phyloP scores from a whole-genome alignment of 768 basidiomycete genomes.

The Strobilomyces confusus region DNA sequence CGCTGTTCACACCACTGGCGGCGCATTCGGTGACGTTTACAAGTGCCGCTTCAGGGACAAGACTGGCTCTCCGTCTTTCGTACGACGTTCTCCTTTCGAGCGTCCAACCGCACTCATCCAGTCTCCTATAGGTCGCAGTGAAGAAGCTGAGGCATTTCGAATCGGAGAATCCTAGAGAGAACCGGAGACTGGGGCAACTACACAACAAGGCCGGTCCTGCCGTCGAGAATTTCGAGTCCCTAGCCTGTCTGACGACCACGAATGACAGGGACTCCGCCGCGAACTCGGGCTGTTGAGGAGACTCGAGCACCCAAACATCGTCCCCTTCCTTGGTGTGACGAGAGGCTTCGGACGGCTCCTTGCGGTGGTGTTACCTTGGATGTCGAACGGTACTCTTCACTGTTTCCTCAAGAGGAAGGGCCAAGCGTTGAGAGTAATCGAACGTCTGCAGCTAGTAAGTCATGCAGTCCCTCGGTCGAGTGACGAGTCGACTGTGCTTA shows the following conservation, averaged over 20 bases:
- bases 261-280: neutral
- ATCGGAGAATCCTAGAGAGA: neutral
- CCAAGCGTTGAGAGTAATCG: neutral
- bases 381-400: neutral
- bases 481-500: neutral
- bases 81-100: neutral
- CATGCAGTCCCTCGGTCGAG: too few relatives aligned
- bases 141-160: neutral
- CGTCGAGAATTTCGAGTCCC: neutral
- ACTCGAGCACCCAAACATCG: neutral
- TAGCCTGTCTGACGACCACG: too few relatives aligned
- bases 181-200: neutral
- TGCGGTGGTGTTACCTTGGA: neutral
- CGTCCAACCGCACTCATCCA: neutral
- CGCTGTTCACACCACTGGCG: neutral
- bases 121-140: neutral
- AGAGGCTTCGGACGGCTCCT: neutral
- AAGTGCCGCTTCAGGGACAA: neutral
- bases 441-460: constrained; percentile 1
- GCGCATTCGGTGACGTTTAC: constrained; percentile 3
- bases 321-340: neutral
- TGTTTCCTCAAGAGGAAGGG: neutral
- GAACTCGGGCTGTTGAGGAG: neutral
- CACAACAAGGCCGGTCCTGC: neutral
- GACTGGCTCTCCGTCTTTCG: neutral